A percentile compares a stretch with the other conserved stretches of the same genome.
Conservation (phyloP, 2,329 filamentous ascomycete genomes). For the Claviceps sp. region DNA sequence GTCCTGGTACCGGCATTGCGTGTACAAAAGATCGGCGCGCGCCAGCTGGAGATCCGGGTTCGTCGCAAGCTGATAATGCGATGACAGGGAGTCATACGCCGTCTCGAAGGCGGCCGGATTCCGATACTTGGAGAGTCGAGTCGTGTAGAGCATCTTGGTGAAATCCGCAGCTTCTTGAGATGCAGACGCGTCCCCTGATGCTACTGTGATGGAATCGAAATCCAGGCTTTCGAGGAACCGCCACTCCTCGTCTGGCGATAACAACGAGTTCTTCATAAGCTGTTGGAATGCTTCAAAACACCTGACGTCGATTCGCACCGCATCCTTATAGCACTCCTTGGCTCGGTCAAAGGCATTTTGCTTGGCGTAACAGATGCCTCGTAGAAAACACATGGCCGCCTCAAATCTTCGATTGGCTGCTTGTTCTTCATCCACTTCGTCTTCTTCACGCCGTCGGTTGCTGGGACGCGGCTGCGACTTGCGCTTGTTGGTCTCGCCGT, state of each 20-base stretch:
- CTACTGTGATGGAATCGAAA: slow-evolving; percentile 68
- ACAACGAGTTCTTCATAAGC: slow-evolving; percentile 88
- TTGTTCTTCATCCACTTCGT: slow-evolving; percentile 46
- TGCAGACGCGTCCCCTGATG: slow-evolving; percentile 48
- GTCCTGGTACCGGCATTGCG: slow-evolving; percentile 84
- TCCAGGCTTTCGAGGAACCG: slow-evolving; percentile 77
- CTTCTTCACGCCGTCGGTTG: slow-evolving; percentile 20
- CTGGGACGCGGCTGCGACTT: slow-evolving; percentile 22
- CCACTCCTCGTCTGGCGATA: slow-evolving; percentile 83
- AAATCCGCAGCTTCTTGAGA: slow-evolving; percentile 86
- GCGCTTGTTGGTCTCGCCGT: slow-evolving; percentile 27
- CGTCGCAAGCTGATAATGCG: slow-evolving; percentile 74
- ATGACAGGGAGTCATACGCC: slow-evolving; percentile 81
- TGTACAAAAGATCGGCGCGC: slow-evolving; percentile 82
- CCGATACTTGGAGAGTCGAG: slow-evolving; percentile 86
- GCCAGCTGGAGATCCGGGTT: slow-evolving; percentile 88
- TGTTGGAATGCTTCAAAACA: slow-evolving; percentile 98
- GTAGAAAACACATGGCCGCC: slow-evolving; percentile 91
- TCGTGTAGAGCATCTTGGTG: slow-evolving; percentile 91
- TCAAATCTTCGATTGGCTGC: slow-evolving; percentile 71
- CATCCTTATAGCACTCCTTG: slow-evolving; percentile 97
- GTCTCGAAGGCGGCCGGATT: slow-evolving; percentile 71
- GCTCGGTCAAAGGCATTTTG: slow-evolving; percentile 95
- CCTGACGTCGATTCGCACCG: slow-evolving; percentile 90
- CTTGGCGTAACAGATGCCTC: slow-evolving; percentile 89